These are phyloP conservation scores for Saturnispora zaruensis DNA, from an alignment of 805 yeast genomes.

Conservation along the genomic window DNA sequence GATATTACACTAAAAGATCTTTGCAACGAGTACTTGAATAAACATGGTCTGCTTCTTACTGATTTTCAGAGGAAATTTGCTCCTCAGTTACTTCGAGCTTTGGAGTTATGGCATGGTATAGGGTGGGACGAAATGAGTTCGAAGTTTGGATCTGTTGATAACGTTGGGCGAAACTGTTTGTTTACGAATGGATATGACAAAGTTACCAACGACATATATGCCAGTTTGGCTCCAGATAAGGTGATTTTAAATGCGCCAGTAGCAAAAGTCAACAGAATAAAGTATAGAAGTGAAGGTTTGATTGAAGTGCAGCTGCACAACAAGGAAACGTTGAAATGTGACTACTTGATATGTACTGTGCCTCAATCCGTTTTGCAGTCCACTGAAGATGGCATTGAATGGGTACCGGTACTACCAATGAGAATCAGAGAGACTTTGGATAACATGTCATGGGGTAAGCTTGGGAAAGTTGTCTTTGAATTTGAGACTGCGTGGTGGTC, in stretches of 20 bases:
- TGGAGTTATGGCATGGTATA: slow-evolving; percentile 78
- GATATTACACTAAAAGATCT: slow-evolving; percentile 49
- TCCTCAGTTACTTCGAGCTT: slow-evolving; percentile 43
- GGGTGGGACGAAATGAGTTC: slow-evolving; percentile 61
- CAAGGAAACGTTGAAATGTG: slow-evolving; percentile 31
- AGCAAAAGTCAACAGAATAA: slow-evolving; percentile 28
- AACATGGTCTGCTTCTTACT: slow-evolving; percentile 40
- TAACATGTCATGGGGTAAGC: slow-evolving; percentile 50
- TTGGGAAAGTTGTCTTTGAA: slow-evolving; percentile 69
- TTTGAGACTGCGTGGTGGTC: slow-evolving; percentile 59
- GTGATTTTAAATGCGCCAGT: slow-evolving; percentile 38
- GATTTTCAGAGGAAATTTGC: slow-evolving; percentile 42
- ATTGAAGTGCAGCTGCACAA: slow-evolving; percentile 28
- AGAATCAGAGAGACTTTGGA: slow-evolving; percentile 35
- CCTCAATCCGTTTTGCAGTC: slow-evolving; percentile 65
- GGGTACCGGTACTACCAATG: slow-evolving; percentile 49
- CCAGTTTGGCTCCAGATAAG: slow-evolving; percentile 31
- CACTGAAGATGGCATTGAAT: slow-evolving; percentile 40
- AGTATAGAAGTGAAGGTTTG: slow-evolving; percentile 5
- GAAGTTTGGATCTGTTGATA: slow-evolving; percentile 58
- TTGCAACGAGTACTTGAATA: slow-evolving; percentile 34
- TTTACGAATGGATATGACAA: slow-evolving; percentile 51
- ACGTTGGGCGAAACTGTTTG: slow-evolving; percentile 72
- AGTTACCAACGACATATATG: slow-evolving; percentile 39
- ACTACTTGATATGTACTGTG: slow-evolving; percentile 61